These are phyloP conservation scores for Metschnikowia colocasiae DNA, from an alignment of 805 yeast species.

Conservation along the genomic window DNA sequence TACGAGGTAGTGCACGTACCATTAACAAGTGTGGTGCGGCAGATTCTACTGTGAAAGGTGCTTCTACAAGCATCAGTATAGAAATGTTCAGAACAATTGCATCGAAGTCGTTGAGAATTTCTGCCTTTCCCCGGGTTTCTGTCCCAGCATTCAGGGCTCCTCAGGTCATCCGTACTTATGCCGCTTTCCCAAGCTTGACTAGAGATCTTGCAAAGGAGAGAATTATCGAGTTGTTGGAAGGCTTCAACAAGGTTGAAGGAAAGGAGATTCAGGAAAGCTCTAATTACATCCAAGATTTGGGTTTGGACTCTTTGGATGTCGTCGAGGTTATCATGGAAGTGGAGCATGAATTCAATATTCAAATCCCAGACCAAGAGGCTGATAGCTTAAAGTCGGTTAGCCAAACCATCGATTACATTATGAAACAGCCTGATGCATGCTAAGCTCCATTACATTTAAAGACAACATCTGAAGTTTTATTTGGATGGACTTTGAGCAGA, in stretches of 20 bases:
- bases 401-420: conserved; percentile 41
- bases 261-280: conserved; percentile 37
- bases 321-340: conserved; percentile 47
- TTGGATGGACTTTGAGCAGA: neutral
- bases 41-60: neutral
- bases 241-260: conserved; percentile 53
- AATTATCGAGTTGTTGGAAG: conserved; percentile 60
- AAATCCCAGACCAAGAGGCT: conserved; percentile 46
- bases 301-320: conserved; percentile 46
- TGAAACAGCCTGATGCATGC: conserved; percentile 42
- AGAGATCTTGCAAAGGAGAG: conserved; percentile 61
- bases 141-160: conserved; percentile 15
- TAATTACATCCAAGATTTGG: conserved; percentile 39
- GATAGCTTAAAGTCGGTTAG: conserved; percentile 45
- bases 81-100: conserved; percentile 33
- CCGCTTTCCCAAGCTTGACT: conserved; percentile 58
- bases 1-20: conserved; percentile 6
- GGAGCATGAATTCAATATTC: conserved; percentile 46
- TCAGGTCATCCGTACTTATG: conserved; percentile 37
- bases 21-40: neutral
- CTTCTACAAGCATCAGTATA: conserved; percentile 1
- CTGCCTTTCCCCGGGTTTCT: conserved; percentile 16
- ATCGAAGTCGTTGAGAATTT: conserved; percentile 21
- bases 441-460: conserved; percentile 12
- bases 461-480: neutral